Evolutionary conservation across 768 basidiomycete species (phyloP).

Genomic region (Hypsizygus marmoreus): DNA sequence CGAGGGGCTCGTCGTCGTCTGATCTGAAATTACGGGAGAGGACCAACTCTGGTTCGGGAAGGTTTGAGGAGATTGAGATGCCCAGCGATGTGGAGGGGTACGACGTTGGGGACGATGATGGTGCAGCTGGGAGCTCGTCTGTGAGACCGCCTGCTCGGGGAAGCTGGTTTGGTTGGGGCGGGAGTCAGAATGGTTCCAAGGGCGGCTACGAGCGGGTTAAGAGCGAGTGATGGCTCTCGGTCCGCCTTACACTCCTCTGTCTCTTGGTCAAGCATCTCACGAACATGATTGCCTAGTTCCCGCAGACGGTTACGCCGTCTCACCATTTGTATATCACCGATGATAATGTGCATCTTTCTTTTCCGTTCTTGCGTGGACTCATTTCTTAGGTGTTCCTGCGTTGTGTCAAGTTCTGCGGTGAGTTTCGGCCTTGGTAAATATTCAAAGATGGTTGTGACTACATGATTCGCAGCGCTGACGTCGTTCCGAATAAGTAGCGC

Average conservation of each 20-base stretch:
- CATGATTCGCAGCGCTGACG: background rate
- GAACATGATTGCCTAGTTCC: background rate
- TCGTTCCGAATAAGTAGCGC: background rate
- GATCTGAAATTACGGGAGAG: slow-evolving; percentile 45
- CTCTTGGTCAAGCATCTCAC: no score
- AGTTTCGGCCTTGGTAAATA: no score
- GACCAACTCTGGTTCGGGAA: slow-evolving; percentile 37
- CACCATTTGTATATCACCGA: background rate
- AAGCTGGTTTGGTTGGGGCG: slow-evolving; percentile 59
- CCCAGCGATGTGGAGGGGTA: slow-evolving; percentile 72
- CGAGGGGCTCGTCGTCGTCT: slow-evolving; percentile 42
- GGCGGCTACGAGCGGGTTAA: slow-evolving; percentile 54
- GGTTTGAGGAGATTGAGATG: slow-evolving; percentile 73
- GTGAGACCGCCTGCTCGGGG: slow-evolving; percentile 29
- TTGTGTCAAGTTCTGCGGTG: background rate
- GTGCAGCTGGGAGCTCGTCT: slow-evolving; percentile 20
- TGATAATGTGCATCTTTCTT: background rate
- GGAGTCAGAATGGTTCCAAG: slow-evolving; percentile 28
- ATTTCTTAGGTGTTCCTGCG: background rate
- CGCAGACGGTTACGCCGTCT: background rate
- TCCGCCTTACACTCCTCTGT: background rate
- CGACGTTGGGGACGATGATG: slow-evolving; percentile 38
- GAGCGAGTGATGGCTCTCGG: slow-evolving; percentile 38
- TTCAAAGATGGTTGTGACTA: no score
- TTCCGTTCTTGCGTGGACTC: no score